Conservation (phyloP, 228 moss, liverwort and hornwort species). For the Sphagnum fallax region DNA sequence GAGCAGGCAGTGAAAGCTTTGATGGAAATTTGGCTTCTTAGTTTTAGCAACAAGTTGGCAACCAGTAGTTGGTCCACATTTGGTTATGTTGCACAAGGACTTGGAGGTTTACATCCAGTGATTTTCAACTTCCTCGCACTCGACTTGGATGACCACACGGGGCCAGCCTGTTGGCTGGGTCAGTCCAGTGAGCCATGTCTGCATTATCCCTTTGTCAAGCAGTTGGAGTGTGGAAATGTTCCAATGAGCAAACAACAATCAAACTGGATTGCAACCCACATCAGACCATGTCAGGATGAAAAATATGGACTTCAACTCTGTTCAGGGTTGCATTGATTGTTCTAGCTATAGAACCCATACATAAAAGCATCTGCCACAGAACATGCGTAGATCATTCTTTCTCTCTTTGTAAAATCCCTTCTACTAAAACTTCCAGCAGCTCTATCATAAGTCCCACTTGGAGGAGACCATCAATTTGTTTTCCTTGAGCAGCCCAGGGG, state of each 20-base stretch:
- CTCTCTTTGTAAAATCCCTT: too few species aligned
- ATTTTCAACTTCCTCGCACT: constrained; percentile 43
- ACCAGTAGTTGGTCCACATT: constrained; percentile 83
- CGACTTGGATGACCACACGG: background rate
- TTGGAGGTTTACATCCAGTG: constrained; percentile 50
- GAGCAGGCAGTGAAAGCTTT: constrained; percentile 69
- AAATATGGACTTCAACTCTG: constrained; percentile 42
- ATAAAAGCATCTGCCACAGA: too few species aligned
- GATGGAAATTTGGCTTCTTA: constrained; percentile 82
- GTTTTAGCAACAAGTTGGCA: constrained; percentile 50
- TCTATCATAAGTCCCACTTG: too few species aligned
- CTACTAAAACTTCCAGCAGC: too few species aligned
- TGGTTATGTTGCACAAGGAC: constrained; percentile 69
- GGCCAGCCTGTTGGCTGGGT: constrained; percentile 13
- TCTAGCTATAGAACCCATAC: too few species aligned
- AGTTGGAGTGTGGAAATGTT: background rate
- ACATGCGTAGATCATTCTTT: too few species aligned
- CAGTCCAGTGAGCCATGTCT: constrained; percentile 66
- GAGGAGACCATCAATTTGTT: too few species aligned
- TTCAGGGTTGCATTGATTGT: too few species aligned
- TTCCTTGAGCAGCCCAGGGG: too few species aligned
- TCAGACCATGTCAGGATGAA: constrained; percentile 53
- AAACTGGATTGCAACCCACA: constrained; percentile 31
- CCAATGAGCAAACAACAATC: constrained; percentile 10
- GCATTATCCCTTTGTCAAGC: constrained; percentile 32